Evolutionary conservation across 169 alveolate species (phyloP).

Genomic region (Cryptosporidium tyzzeri): DNA sequence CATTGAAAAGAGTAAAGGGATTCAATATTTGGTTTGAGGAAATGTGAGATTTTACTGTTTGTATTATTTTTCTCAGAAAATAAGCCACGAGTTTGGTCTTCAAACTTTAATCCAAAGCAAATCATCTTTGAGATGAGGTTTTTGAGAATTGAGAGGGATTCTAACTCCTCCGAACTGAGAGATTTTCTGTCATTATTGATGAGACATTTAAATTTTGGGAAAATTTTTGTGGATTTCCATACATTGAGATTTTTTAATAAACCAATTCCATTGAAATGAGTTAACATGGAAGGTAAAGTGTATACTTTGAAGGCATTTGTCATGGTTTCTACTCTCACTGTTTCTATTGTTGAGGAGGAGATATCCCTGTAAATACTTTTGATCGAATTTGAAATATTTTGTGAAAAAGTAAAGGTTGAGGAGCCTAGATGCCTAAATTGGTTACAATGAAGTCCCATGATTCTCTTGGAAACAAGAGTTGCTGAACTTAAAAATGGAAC

Average conservation of each 20-base stretch:
- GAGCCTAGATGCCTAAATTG: slow-evolving; percentile 42
- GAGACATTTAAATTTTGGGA: slow-evolving; percentile 21
- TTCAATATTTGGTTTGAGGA: slow-evolving; percentile 19
- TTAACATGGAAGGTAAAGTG: slow-evolving; percentile 32
- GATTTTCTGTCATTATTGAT: background rate
- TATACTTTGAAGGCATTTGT: slow-evolving; percentile 18
- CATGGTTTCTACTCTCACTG: slow-evolving; percentile 1
- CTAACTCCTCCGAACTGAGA: slow-evolving; percentile 8
- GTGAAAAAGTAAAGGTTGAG: slow-evolving; percentile 39
- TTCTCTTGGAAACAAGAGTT: slow-evolving; percentile 10
- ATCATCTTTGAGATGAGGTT: slow-evolving; percentile 37
- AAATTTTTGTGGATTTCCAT: slow-evolving; percentile 38
- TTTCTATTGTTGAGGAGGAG: slow-evolving; percentile 12
- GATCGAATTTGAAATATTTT: background rate
- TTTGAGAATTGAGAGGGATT: slow-evolving; percentile 11
- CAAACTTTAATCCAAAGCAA: slow-evolving; percentile 38
- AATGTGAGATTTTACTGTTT: background rate
- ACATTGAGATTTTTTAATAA: background rate
- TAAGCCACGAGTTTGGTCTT: background rate
- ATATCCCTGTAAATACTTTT: slow-evolving; percentile 36
- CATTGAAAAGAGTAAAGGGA: slow-evolving; percentile 36
- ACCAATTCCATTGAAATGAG: slow-evolving; percentile 10
- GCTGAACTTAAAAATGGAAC: slow-evolving; percentile 38
- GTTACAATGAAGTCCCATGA: slow-evolving; percentile 19
- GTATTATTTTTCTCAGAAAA: background rate